Conservation (phyloP, 192 early-diverging fungal species). For the Umbelopsis sp. region DNA sequence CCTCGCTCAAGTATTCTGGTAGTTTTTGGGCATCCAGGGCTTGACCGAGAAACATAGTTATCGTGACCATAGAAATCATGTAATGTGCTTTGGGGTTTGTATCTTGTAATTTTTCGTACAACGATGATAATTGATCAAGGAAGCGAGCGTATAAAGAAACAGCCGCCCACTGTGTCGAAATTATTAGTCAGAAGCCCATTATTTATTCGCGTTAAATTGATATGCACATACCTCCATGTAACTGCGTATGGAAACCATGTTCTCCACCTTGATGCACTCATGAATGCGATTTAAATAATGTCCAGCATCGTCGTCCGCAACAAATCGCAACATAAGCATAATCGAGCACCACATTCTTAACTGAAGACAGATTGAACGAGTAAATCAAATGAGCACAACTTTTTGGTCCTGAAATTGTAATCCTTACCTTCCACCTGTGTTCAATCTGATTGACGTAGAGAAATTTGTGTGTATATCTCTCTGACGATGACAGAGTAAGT, state of each 20-base stretch:
- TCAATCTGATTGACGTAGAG: conserved; percentile 28
- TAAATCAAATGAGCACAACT: background rate
- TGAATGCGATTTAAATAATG: conserved; percentile 35
- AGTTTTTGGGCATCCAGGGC: conserved; percentile 30
- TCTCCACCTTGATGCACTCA: conserved; percentile 44
- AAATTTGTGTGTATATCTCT: conserved; percentile 20
- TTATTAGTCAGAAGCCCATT: background rate
- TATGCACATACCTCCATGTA: conserved; percentile 46
- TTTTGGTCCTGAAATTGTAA: no score
- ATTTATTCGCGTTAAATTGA: background rate
- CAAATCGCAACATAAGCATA: conserved; percentile 47
- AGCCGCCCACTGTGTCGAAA: conserved; percentile 29
- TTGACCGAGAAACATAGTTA: conserved; percentile 42
- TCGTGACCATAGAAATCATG: conserved; percentile 46
- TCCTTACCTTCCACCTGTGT: conserved; percentile 34
- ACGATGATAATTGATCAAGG: conserved; percentile 18
- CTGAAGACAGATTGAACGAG: conserved; percentile 20
- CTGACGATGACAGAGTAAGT: background rate
- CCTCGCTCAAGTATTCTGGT: conserved; percentile 34
- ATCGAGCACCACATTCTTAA: conserved; percentile 50
- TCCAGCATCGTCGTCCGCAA: conserved; percentile 25
- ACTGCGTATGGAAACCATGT: conserved; percentile 42
- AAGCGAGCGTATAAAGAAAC: conserved; percentile 23
- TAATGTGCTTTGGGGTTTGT: conserved; percentile 41
- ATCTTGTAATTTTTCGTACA: conserved; percentile 35